Percentiles rank a stretch among this genome's conserved stretches.
phyloP scores from a whole-genome alignment of 495 filamentous ascomycete genomes.

The Daldinia decipiens region DNA sequence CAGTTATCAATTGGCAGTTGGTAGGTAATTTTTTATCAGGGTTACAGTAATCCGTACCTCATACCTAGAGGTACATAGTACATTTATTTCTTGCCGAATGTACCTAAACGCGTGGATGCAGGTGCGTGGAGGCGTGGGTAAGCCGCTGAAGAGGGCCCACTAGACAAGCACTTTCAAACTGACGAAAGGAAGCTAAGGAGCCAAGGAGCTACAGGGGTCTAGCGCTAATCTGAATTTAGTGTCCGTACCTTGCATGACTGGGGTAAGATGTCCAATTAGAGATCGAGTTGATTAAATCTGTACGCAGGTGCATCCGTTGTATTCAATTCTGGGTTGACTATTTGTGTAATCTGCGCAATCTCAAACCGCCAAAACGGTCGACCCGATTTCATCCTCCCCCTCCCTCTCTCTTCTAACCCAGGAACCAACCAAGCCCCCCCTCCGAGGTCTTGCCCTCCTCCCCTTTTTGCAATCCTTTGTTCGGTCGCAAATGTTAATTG shows the following conservation, averaged over 20 bases:
- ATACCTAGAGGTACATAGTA: no score
- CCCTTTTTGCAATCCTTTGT: constrained; percentile 16
- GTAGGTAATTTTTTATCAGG: constrained; percentile 2
- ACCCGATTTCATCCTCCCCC: constrained; percentile 7
- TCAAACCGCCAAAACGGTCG: constrained; percentile 34
- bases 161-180: constrained; percentile 25
- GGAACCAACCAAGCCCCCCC: constrained; percentile 3
- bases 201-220: constrained; percentile 26
- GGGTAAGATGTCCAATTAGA: constrained; percentile 27
- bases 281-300: constrained; percentile 11
- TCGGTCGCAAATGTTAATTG: constrained; percentile 11
- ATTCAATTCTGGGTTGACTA: not conserved
- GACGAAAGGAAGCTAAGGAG: constrained; percentile 5
- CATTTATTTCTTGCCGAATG: not conserved
- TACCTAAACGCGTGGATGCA: not conserved
- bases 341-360: constrained; percentile 20
- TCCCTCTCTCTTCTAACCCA: not conserved
- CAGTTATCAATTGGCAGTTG: constrained; percentile 8
- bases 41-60: not conserved
- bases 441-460: constrained; percentile 17
- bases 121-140: not conserved
- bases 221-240: constrained; percentile 38
- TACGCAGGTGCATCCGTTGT: constrained; percentile 13
- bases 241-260: constrained; percentile 41
- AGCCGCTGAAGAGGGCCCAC: not conserved